Base-by-base conservation (phyloP, 176 grass and related monocot genomes). In the Themeda triandra region DNA sequence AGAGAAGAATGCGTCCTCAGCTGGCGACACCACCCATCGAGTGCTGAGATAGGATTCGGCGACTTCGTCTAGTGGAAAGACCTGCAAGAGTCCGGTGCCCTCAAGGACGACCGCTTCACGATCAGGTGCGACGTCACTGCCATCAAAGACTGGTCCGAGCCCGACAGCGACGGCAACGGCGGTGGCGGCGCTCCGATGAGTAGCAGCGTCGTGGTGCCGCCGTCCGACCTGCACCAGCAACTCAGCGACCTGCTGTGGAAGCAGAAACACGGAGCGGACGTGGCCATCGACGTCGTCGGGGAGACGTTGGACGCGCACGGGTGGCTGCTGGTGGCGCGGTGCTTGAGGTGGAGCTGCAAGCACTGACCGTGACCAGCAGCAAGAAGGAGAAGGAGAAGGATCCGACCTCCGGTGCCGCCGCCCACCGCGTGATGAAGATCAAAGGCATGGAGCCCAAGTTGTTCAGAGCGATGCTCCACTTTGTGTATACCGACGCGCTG, bases 401-500 rank as follows among this genome's bases (percentile, higher is more conserved):
- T 4, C 17, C 17, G 30, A 3, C 12, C 11, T 0, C 7, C 2
- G 48, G 6, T 1, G 30, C 6, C 23, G 33, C 33, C 39, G 35
- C 23, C 45, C 48, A 17, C 48, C 48, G 51, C 7, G 2, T 8
- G 19, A 14, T 54, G 7, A 37, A 6, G 76, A 45, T 73, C 77
- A 40, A 79, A 6, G 77, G 17, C 10, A 24, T 65, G 37, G 39
- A 65, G 11, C 60, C 77, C 1, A 3, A 23, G 15, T 39, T 65
- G 25, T 79, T 66, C 77, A 46, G 13, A 60, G 60, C 60, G 5
- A 28, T 79, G 39, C 77, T 79, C 39, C 77, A 46, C 59, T 79
- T 23, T 60, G 5, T 25, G 28, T 80, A 80, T 41, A 80, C 77
- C 17, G 28, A 80, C 63, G 10, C 41, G 12, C 41, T 80, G 41